Evolutionary conservation across 2,329 filamentous ascomycete genomes (phyloP), one percentile per base, ranked within the genome.

Genomic region (Apiospora pterosperma): DNA sequence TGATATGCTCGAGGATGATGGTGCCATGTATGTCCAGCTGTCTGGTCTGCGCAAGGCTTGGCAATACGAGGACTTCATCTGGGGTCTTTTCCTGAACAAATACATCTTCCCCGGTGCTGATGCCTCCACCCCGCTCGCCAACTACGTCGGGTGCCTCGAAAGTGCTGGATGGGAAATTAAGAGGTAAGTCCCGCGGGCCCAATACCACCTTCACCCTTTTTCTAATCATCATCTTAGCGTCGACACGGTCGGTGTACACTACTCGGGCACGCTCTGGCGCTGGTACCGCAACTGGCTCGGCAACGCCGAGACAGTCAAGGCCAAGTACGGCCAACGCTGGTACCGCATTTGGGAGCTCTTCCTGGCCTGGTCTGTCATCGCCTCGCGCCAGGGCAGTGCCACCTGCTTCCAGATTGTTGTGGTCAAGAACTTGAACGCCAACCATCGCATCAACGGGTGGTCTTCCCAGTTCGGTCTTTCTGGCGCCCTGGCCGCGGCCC

Each of bases 51-150:
- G 94, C 72, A 96, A 95, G 84, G 84, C 86, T 68, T 97, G 94
- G 94, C 94, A 97, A 80, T 97, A 97, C 76, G 93, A 97, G 85
- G 94, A 97, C 80, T 86, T 97, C 62, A 90, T 93, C 78, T 97
- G 94, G 94, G 94, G 94, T 77, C 86, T 97, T 44, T 97, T 97
- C 86, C 95, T 97, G 92, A 97, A 97, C 89, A 97, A 96, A 83
- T 96, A 97, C 81, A 86, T 97, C 78, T 97, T 97, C 86, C 94
- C 93, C 44, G 94, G 94, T 76, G 94, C 94, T 59, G 94, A 97
- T 76, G 94, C 94, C 62, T 96, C 92, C 55, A 96, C 92, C 65
- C 94, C 94, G 62, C 88, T 97, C 61, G 92, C 92, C 71, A 95
- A 89, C 81, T 92, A 94, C 72, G 84, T 96, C 73, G 88, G 92